These are phyloP conservation scores for Agrocybe pediades DNA, from an alignment of 768 basidiomycete species.

Conservation along the genomic window DNA sequence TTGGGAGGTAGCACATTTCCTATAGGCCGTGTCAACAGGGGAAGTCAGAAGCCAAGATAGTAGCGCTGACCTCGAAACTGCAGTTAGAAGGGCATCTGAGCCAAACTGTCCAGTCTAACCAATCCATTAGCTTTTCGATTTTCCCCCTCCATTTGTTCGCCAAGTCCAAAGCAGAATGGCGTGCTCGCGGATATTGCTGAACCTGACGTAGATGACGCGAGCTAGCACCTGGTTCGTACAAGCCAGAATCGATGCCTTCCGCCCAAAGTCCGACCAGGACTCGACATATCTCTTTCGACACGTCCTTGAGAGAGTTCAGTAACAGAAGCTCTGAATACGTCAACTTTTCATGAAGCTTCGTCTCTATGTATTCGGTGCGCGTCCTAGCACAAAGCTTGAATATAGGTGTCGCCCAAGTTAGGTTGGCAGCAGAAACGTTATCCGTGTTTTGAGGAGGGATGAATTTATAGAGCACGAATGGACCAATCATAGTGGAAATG, in stretches of 20 bases:
- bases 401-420: conserved; percentile 36
- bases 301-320: conserved; percentile 31
- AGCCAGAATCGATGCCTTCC: conserved; percentile 31
- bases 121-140: conserved; percentile 39
- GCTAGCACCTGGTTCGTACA: conserved; percentile 16
- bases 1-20: conserved; percentile 47
- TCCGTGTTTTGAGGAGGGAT: conserved; percentile 9
- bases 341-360: conserved; percentile 7
- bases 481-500: conserved; percentile 30
- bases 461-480: conserved; percentile 28
- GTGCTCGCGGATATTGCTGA: background rate
- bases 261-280: conserved; percentile 50
- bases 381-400: conserved; percentile 33
- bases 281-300: conserved; percentile 46
- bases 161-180: background rate
- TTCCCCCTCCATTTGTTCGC: conserved; percentile 33
- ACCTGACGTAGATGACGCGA: background rate
- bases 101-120: conserved; percentile 59
- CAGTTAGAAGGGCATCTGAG: conserved; percentile 48
- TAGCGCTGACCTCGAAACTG: conserved; percentile 39
- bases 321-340: conserved; percentile 32
- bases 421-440: background rate
- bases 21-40: conserved; percentile 12
- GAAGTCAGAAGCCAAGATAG: background rate
- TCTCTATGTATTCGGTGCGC: conserved; percentile 28